Conservation (phyloP, 2,329 filamentous ascomycete genomes). For the Hymenotorrendiella dingleyae region DNA sequence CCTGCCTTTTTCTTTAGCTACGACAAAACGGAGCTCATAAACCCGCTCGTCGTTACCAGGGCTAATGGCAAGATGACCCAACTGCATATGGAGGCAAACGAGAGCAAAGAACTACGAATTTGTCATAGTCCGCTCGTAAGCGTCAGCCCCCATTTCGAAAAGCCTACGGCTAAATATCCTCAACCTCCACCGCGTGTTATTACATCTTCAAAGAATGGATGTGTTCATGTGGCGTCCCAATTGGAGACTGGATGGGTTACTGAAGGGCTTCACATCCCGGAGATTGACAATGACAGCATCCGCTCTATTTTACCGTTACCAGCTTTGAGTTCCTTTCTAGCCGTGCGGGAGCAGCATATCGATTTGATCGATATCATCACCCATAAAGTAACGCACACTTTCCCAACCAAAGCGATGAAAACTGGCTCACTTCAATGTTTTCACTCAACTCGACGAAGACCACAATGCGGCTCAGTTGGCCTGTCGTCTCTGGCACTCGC, state of each 20-base stretch:
- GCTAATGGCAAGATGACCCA: constrained; percentile 59
- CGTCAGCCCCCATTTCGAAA: constrained; percentile 33
- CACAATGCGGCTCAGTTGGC: constrained; percentile 48
- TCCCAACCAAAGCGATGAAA: constrained; percentile 52
- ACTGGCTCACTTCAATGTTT: constrained; percentile 55
- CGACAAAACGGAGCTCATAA: constrained; percentile 32
- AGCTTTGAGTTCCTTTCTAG: constrained; percentile 52
- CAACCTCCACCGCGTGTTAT: constrained; percentile 35
- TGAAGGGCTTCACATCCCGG: constrained; percentile 38
- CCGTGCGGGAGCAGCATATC: constrained; percentile 50
- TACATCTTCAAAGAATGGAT: constrained; percentile 45
- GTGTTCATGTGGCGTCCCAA: constrained; percentile 42
- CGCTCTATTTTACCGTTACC: constrained; percentile 55
- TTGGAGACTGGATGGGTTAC: constrained; percentile 44
- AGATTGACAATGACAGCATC: constrained; percentile 37
- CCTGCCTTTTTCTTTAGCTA: constrained; percentile 59
- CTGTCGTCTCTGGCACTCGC: constrained; percentile 58
- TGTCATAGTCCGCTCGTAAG: constrained; percentile 45
- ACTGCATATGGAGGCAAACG: constrained; percentile 40
- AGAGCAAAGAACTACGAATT: constrained; percentile 40
- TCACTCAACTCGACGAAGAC: constrained; percentile 46
- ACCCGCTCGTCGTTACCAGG: constrained; percentile 54
- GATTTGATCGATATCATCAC: constrained; percentile 56
- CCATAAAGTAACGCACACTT: constrained; percentile 53
- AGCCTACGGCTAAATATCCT: constrained; percentile 20